Conservation (phyloP, 768 basidiomycete genomes). For the Xerocomus brunneocitrinus region DNA sequence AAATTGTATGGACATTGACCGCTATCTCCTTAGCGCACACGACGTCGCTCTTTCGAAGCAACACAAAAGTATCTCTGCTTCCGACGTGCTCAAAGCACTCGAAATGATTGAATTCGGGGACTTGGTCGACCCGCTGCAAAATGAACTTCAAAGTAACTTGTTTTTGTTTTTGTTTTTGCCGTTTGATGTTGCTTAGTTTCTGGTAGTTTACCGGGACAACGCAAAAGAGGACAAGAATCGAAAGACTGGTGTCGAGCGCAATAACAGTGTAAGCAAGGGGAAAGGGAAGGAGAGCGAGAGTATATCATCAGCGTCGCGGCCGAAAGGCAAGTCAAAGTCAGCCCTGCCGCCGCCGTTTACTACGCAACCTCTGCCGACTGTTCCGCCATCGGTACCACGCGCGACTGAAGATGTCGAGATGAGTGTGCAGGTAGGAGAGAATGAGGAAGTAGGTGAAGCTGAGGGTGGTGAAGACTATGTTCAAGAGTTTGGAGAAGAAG, state of each 20-base stretch:
- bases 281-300: slow-evolving; percentile 32
- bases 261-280: slow-evolving; percentile 24
- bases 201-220: slow-evolving; percentile 59
- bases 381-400: slow-evolving; percentile 28
- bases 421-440: slow-evolving; percentile 21
- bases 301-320: slow-evolving; percentile 24
- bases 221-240: slow-evolving; percentile 57
- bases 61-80: slow-evolving; percentile 84
- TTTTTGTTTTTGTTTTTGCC: not conserved
- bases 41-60: slow-evolving; percentile 81
- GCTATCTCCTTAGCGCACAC: slow-evolving; percentile 56
- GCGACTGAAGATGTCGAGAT: slow-evolving; percentile 24
- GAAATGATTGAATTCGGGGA: slow-evolving; percentile 76
- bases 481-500: slow-evolving; percentile 24
- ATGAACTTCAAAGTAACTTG: slow-evolving; percentile 56
- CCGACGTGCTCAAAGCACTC: slow-evolving; percentile 85
- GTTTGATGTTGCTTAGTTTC: not conserved
- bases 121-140: slow-evolving; percentile 56
- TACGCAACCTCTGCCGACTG: slow-evolving; percentile 25
- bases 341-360: slow-evolving; percentile 26
- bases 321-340: slow-evolving; percentile 31
- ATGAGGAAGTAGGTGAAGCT: slow-evolving; percentile 31
- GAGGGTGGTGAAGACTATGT: slow-evolving; percentile 25
- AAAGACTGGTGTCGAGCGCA: slow-evolving; percentile 25
- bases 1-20: slow-evolving; percentile 5